phyloP scores from a whole-genome alignment of 257 asterid species.

The Marsdenia floribunda region DNA sequence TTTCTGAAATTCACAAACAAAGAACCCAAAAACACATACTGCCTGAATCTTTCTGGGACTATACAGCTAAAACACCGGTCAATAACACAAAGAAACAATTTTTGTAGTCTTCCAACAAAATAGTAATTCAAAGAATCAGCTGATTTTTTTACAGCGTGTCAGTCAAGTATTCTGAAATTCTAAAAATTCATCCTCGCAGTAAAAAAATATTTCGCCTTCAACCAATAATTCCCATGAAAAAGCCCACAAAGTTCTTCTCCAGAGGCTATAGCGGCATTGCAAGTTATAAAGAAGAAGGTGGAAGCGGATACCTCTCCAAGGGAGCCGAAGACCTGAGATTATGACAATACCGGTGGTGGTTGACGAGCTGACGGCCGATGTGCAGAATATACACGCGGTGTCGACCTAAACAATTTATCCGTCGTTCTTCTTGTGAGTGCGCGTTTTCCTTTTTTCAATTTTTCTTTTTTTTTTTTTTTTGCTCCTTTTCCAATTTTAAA shows the following conservation, averaged over 20 bases:
- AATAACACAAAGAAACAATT: background rate
- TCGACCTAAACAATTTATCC: background rate
- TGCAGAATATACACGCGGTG: background rate
- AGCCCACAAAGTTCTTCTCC: background rate
- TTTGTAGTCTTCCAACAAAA: background rate
- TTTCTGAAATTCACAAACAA: background rate
- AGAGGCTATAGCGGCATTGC: background rate
- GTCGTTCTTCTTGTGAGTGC: no score
- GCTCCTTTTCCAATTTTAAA: no score
- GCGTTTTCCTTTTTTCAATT: no score
- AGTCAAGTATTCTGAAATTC: background rate
- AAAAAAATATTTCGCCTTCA: background rate
- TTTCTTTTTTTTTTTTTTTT: no score
- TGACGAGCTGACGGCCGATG: background rate
- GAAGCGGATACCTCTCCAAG: background rate
- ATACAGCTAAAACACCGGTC: background rate
- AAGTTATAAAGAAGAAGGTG: background rate
- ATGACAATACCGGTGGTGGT: background rate
- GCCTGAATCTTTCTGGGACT: background rate
- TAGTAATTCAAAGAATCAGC: background rate
- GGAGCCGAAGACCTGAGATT: background rate
- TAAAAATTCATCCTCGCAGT: background rate
- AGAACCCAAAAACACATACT: background rate
- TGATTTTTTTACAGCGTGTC: background rate
- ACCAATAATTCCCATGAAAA: background rate